Base-by-base conservation (phyloP, 495 filamentous ascomycete species). In the Penicillium paxilli region DNA sequence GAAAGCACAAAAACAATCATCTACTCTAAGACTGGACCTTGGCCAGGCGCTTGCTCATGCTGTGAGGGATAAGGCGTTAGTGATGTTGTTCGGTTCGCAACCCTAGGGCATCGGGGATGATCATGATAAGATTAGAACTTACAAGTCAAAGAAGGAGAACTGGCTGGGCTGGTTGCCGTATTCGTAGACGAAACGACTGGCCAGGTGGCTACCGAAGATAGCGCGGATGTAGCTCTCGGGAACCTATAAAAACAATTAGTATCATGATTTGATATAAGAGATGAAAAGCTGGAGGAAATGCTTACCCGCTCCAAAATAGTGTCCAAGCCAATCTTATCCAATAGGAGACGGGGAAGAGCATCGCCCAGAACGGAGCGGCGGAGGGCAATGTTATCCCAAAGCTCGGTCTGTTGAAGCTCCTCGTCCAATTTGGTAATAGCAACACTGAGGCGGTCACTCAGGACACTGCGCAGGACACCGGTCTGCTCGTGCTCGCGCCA, bases 71-170 rank as follows among this genome's bases (percentile, higher is more conserved):
- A 26, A 21, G 14, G 28, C 20, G 52, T 75, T 58, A 69, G 66
- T 47, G 22, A 33, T 8, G n/a, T 23, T 10, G 11, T 32, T 1
- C 22, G 9, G 9, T n/a, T 45, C 20, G 7, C 12, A 5, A n/a
- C 12, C 11, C 16, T 19, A 22, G 23, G 49, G 25, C 11, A 47
- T 7, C 1, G 42, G 5, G 28, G 4, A 14, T 28, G 5, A 45
- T 10, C 16, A 7, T 9, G 21, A 44, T 23, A 44, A 16, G 12
- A 28, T 5, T 30, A 86, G 6, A 14, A 32, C 89, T 83, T 79
- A 96, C 91, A 98, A 98, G 62, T 95, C 89, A 74, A 96, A 98
- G 81, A 98, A 98, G 7, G 94, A 90, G 75, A 98, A 97, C 66
- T 97, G 95, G 77, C 87, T 93, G 4, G 94, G 92, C 58, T 81